Percentiles rank a stretch among this genome's conserved stretches.
phyloP scores from a whole-genome alignment of 202 grass and related monocot genomes.

The Musa balbisiana region DNA sequence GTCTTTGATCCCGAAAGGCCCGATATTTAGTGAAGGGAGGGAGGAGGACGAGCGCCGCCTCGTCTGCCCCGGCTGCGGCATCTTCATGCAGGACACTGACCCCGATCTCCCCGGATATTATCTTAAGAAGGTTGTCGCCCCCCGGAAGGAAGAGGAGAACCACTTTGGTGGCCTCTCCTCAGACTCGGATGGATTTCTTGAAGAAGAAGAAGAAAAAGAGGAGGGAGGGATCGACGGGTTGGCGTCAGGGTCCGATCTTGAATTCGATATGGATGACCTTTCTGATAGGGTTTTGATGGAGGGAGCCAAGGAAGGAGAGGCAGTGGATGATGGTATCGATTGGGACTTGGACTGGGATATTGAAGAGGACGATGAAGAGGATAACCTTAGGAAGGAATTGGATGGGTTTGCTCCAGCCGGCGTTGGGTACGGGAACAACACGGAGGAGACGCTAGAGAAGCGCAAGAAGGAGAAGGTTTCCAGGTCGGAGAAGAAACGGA shows the following conservation, averaged over 20 bases:
- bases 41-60: slow-evolving; percentile 44
- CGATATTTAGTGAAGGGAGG: slow-evolving; percentile 55
- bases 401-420: slow-evolving; percentile 62
- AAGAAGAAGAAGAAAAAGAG: slow-evolving; percentile 39
- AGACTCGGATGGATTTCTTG: slow-evolving; percentile 34
- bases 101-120: slow-evolving; percentile 78
- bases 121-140: slow-evolving; percentile 41
- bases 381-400: slow-evolving; percentile 57
- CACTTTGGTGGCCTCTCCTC: slow-evolving; percentile 3
- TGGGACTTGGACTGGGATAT: slow-evolving; percentile 73
- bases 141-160: not conserved
- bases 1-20: slow-evolving; percentile 21
- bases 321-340: slow-evolving; percentile 20
- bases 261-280: slow-evolving; percentile 26
- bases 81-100: slow-evolving; percentile 85
- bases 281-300: slow-evolving; percentile 3
- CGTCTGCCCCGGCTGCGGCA: slow-evolving; percentile 67
- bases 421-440: slow-evolving; percentile 72
- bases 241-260: slow-evolving; percentile 19
- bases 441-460: slow-evolving; percentile 48
- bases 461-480: slow-evolving; percentile 77
- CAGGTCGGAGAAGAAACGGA: slow-evolving; percentile 69
- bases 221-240: slow-evolving; percentile 25
- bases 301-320: not conserved
- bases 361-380: slow-evolving; percentile 48